Conservation (phyloP, 495 filamentous ascomycete species). For the Aspergillus bridgeri region DNA sequence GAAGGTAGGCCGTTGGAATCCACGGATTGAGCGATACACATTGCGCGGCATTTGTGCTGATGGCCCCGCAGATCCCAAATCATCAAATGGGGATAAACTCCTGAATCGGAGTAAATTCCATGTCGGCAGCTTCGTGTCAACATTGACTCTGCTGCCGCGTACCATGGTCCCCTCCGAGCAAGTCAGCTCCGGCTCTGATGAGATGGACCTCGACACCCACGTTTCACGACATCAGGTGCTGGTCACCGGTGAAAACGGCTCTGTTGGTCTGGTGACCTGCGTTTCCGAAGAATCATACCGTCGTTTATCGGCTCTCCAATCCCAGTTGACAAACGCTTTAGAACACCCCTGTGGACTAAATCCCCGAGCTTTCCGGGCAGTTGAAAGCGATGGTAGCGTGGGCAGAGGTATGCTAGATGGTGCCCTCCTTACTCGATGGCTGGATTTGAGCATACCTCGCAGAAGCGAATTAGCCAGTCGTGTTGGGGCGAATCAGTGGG, state of each 20-base stretch:
- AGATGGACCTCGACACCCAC: slow-evolving; percentile 37
- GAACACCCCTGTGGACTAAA: slow-evolving; percentile 79
- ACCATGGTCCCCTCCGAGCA: slow-evolving; percentile 47
- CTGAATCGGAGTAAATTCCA: slow-evolving; percentile 86
- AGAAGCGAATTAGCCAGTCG: slow-evolving; percentile 66
- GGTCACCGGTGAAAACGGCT: slow-evolving; percentile 67
- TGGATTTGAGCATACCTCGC: slow-evolving; percentile 64
- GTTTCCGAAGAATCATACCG: slow-evolving; percentile 79
- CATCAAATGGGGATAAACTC: slow-evolving; percentile 81
- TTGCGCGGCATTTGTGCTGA: background rate
- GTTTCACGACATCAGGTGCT: slow-evolving; percentile 56
- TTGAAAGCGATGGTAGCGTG: slow-evolving; percentile 45
- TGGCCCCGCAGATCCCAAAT: slow-evolving; percentile 74
- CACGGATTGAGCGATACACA: background rate
- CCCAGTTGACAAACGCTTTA: slow-evolving; percentile 70
- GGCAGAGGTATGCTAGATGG: slow-evolving; percentile 63
- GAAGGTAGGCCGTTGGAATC: slow-evolving; percentile 53
- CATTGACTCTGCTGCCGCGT: slow-evolving; percentile 71
- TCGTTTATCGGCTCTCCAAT: slow-evolving; percentile 74
- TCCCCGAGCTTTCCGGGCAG: slow-evolving; percentile 67
- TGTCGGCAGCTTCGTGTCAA: slow-evolving; percentile 70
- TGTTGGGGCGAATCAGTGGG: slow-evolving; percentile 57
- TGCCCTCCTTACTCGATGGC: slow-evolving; percentile 58
- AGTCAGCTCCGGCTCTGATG: slow-evolving; percentile 29
- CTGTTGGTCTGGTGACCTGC: slow-evolving; percentile 70